Percentiles rank a stretch among this genome's conserved stretches.
Evolutionary conservation across 352 stramenopile genomes (phyloP).

Genomic region (Phytophthora cactorum): DNA sequence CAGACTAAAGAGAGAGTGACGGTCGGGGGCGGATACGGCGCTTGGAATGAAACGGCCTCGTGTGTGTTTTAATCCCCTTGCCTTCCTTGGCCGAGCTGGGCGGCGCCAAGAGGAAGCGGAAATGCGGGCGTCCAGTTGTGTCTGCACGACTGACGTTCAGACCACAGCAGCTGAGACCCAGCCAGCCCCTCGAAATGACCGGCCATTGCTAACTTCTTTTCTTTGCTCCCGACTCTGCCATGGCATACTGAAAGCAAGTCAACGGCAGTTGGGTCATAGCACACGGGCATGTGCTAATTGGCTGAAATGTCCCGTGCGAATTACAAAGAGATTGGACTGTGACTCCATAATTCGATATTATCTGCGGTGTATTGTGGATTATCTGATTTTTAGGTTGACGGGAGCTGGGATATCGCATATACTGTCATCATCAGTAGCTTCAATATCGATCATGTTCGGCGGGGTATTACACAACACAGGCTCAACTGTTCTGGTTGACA

Average conservation of each 20-base stretch:
- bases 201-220: conserved; percentile 4
- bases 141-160: conserved; percentile 9
- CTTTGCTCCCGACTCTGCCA: conserved; percentile 19
- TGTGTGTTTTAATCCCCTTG: conserved; percentile 4
- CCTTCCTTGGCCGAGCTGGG: conserved; percentile 1
- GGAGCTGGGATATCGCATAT: background rate
- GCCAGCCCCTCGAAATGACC: conserved; percentile 17
- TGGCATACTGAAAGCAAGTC: conserved; percentile 20
- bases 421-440: background rate
- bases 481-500: background rate
- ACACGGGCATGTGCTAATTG: conserved; percentile 2
- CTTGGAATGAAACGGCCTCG: conserved; percentile 13
- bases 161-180: conserved; percentile 1
- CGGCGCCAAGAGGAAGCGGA: conserved; percentile 12
- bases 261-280: background rate
- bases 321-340: too few relatives aligned
- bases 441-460: background rate
- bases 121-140: conserved; percentile 26
- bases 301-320: conserved; percentile 1
- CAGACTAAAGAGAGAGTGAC: conserved; percentile 9
- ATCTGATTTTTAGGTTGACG: too few relatives aligned
- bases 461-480: background rate
- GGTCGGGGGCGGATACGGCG: conserved; percentile 5
- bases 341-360: too few relatives aligned
- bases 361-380: too few relatives aligned